Conservation (phyloP, 805 yeast genomes). For the Wickerhamomyces xylosicus region DNA sequence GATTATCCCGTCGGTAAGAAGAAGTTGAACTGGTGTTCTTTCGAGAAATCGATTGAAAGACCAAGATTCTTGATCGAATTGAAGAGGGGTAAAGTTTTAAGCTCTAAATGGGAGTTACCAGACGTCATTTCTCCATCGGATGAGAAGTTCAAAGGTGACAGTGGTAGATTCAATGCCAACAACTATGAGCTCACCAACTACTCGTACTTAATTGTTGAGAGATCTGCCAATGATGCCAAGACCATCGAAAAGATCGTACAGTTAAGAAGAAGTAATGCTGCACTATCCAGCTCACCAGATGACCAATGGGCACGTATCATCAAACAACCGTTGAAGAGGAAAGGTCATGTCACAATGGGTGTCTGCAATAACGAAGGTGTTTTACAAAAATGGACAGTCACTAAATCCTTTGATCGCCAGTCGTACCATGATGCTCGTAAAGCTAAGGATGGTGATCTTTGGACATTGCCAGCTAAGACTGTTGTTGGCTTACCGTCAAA, state of each 20-base stretch:
- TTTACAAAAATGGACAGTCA: constrained; percentile 79
- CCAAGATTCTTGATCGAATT: constrained; percentile 77
- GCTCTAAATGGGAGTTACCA: constrained; percentile 58
- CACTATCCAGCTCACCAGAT: constrained; percentile 14
- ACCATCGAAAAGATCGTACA: constrained; percentile 31
- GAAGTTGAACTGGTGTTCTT: constrained; percentile 66
- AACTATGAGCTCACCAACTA: constrained; percentile 63
- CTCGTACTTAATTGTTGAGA: constrained; percentile 63
- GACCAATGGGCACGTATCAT: constrained; percentile 66
- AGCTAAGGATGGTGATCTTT: constrained; percentile 71
- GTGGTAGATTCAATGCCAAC: constrained; percentile 69
- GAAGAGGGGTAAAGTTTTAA: constrained; percentile 69
- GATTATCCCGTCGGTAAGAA: constrained; percentile 39
- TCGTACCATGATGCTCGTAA: constrained; percentile 88
- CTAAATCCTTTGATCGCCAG: constrained; percentile 65
- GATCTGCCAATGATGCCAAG: constrained; percentile 35
- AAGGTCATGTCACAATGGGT: constrained; percentile 73
- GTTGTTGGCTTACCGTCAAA: constrained; percentile 27
- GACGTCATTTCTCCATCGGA: constrained; percentile 33
- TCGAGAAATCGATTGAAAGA: constrained; percentile 58
- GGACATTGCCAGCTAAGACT: constrained; percentile 67
- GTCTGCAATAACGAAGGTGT: constrained; percentile 74
- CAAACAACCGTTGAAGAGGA: constrained; percentile 61
- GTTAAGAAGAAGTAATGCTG: constrained; percentile 22
- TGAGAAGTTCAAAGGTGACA: constrained; percentile 33